phyloP scores from a whole-genome alignment of 148 eudicot genomes.

The Mesembryanthemum crystallinum region DNA sequence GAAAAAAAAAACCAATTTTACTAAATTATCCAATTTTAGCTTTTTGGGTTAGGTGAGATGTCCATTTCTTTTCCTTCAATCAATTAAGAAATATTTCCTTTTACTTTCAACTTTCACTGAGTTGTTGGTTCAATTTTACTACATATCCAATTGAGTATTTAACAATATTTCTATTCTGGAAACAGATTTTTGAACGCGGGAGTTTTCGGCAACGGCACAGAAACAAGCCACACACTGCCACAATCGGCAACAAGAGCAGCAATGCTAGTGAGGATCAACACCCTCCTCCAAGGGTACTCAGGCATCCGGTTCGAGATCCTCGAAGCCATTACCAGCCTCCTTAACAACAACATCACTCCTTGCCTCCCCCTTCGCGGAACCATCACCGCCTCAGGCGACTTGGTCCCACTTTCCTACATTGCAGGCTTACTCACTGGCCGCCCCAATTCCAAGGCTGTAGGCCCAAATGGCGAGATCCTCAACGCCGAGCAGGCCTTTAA shows the following conservation, averaged over 20 bases:
- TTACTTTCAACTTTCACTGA: no score
- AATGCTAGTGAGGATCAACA: conserved; percentile 85
- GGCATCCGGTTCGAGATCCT: conserved; percentile 84
- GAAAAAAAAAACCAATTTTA: no score
- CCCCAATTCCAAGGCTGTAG: conserved; percentile 70
- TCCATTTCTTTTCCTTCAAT: not conserved
- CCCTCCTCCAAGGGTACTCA: conserved; percentile 88
- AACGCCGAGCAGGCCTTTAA: conserved; percentile 58
- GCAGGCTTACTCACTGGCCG: conserved; percentile 84
- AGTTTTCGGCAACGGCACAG: conserved; percentile 64
- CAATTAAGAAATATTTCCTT: not conserved
- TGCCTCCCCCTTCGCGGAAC: conserved; percentile 85
- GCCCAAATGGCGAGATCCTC: conserved; percentile 56
- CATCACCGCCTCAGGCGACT: conserved; percentile 82
- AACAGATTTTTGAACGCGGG: conserved; percentile 87
- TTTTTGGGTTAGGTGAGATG: not conserved
- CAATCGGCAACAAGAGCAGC: conserved; percentile 80
- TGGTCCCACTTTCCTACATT: conserved; percentile 82
- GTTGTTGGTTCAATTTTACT: no score
- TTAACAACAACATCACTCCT: conserved; percentile 78
- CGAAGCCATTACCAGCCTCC: conserved; percentile 63
- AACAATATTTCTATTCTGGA: no score
- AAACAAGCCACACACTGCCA: conserved; percentile 63
- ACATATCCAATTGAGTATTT: no score
- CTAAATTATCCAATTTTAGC: no score